phyloP scores from a whole-genome alignment of 371 early-diverging fungal genomes.

The Mortierella sp. region DNA sequence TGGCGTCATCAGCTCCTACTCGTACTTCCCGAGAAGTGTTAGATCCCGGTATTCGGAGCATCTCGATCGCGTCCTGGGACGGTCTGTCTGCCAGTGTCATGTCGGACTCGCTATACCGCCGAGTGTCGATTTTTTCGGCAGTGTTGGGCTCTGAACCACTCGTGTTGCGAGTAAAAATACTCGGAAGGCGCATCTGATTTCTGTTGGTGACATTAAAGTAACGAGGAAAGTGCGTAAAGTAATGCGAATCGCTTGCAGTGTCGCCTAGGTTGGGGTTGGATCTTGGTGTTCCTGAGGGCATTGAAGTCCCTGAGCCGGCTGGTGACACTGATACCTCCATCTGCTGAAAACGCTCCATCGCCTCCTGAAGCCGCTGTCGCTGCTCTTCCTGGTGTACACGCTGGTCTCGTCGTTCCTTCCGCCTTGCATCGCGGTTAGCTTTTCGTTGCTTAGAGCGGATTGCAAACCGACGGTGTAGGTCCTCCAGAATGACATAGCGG shows the following conservation, averaged over 20 bases:
- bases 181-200: constrained; percentile 11
- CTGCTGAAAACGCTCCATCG: constrained; percentile 17
- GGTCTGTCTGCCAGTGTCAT: not conserved
- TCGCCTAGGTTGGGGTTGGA: not conserved
- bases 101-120: not conserved
- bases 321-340: constrained; percentile 1
- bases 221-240: constrained; percentile 16
- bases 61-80: not conserved
- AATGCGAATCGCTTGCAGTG: constrained; percentile 7
- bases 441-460: constrained; percentile 34
- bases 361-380: not conserved
- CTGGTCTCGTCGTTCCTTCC: constrained; percentile 15
- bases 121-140: no score
- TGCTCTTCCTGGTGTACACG: constrained; percentile 16
- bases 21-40: not conserved
- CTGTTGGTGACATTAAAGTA: not conserved
- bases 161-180: constrained; percentile 5
- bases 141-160: not conserved
- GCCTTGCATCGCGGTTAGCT: constrained; percentile 26
- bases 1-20: not conserved
- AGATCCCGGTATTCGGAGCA: not conserved
- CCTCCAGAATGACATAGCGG: constrained; percentile 51
- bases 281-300: not conserved
- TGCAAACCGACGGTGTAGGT: constrained; percentile 35
- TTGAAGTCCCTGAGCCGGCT: not conserved